These are phyloP conservation scores for Starmerella bombi DNA, from an alignment of 805 yeast genomes.

Conservation along the genomic window DNA sequence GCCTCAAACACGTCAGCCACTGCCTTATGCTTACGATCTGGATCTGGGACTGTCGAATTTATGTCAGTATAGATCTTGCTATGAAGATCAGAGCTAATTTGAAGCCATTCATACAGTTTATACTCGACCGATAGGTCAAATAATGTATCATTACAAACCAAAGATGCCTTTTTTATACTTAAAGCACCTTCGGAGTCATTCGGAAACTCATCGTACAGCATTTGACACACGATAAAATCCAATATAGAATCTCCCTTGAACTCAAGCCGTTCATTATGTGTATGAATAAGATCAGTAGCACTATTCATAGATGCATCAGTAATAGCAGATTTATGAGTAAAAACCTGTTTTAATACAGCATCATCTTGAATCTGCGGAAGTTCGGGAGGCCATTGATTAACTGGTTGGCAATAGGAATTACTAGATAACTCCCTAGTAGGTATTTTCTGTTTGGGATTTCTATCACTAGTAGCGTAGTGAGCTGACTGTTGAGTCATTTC, in stretches of 20 bases:
- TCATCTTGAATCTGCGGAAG: constrained; percentile 55
- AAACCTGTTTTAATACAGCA: constrained; percentile 52
- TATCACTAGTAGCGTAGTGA: too few relatives aligned
- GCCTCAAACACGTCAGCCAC: constrained; percentile 91
- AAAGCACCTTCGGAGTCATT: constrained; percentile 67
- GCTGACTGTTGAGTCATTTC: too few relatives aligned
- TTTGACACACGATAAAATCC: constrained; percentile 54
- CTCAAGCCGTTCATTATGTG: constrained; percentile 79
- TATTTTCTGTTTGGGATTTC: neutral
- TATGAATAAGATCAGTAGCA: constrained; percentile 42
- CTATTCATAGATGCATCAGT: constrained; percentile 39
- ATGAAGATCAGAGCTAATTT: constrained; percentile 17
- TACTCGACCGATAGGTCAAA: constrained; percentile 58
- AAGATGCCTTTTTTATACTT: constrained; percentile 51
- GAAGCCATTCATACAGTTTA: constrained; percentile 36
- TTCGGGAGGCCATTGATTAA: constrained; percentile 49
- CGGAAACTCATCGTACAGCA: constrained; percentile 56
- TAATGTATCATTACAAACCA: constrained; percentile 62
- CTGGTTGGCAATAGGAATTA: neutral
- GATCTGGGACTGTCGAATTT: constrained; percentile 17
- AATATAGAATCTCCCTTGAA: constrained; percentile 82
- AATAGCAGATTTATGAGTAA: constrained; percentile 59
- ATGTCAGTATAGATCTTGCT: constrained; percentile 12
- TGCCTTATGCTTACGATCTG: constrained; percentile 35
- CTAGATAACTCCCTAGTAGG: neutral